Conservation (phyloP, 1,284 basidiomycete genomes). For the Vanrija sp. region DNA sequence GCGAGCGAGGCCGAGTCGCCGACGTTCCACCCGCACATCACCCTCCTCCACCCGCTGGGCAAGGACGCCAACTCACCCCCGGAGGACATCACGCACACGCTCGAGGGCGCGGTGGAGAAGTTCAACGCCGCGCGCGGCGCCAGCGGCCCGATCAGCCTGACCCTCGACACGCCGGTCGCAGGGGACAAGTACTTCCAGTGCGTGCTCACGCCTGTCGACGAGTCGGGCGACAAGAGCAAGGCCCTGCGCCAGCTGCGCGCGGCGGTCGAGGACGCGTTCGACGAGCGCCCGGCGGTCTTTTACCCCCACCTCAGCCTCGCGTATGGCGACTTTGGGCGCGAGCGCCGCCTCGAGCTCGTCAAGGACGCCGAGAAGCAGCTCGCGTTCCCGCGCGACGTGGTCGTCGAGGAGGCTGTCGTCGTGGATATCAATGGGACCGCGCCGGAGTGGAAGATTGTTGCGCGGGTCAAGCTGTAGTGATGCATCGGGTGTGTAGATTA, state of each 20-base stretch:
- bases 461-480: slow-evolving; percentile 2
- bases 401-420: slow-evolving; percentile 10
- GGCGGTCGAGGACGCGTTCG: background rate
- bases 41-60: slow-evolving; percentile 24
- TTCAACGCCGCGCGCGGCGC: background rate
- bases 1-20: slow-evolving; percentile 14
- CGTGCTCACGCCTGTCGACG: slow-evolving; percentile 31
- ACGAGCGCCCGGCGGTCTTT: slow-evolving; percentile 15
- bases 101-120: background rate
- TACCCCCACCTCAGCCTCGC: slow-evolving; percentile 40
- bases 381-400: slow-evolving; percentile 1
- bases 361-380: slow-evolving; percentile 4
- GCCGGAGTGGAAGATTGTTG: slow-evolving; percentile 19
- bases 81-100: background rate
- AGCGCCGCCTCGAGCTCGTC: slow-evolving; percentile 23
- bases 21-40: slow-evolving; percentile 34
- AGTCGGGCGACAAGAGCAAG: background rate
- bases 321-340: slow-evolving; percentile 28
- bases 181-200: slow-evolving; percentile 38
- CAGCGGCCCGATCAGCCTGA: background rate
- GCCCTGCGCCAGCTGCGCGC: slow-evolving; percentile 20
- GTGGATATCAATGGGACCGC: slow-evolving; percentile 14
- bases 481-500: background rate
- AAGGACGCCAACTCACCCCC: background rate
- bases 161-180: slow-evolving; percentile 3